Evolutionary conservation across 176 grass and related monocot species (phyloP).

Genomic region (Lolium multiflorum): DNA sequence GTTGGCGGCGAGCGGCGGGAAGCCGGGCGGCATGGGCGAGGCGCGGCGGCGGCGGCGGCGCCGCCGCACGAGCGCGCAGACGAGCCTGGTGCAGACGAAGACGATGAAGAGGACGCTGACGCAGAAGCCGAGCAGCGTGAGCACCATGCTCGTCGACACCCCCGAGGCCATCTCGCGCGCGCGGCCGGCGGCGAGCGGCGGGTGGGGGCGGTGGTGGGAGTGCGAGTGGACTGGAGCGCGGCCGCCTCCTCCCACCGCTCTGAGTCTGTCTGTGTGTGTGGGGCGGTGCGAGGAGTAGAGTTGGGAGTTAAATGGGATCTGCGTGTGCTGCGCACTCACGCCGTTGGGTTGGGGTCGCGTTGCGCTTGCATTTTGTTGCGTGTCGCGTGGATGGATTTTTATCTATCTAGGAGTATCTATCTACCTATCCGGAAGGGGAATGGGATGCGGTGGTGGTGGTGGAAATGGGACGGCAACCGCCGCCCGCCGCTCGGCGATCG

Average conservation of each 20-base stretch:
- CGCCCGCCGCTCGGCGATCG: neutral
- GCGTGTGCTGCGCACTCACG: conserved; percentile 22
- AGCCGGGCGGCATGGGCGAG: conserved; percentile 43
- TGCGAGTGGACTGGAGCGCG: neutral
- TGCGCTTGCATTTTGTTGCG: too few species aligned
- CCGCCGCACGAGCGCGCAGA: conserved; percentile 77
- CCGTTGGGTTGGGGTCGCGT: too few species aligned
- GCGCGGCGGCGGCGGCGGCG: conserved; percentile 40
- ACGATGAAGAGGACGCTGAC: conserved; percentile 87
- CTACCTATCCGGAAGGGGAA: neutral
- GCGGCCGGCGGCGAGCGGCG: neutral
- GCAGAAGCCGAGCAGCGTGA: conserved; percentile 84
- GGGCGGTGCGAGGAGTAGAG: neutral
- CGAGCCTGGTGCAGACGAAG: conserved; percentile 84
- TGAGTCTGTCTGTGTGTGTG: neutral
- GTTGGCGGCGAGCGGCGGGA: conserved; percentile 41
- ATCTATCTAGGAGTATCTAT: neutral
- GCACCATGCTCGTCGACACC: conserved; percentile 50
- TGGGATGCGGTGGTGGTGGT: neutral
- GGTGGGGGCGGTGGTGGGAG: too few species aligned
- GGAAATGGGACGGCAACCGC: neutral
- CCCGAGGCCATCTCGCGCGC: conserved; percentile 41
- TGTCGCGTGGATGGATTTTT: neutral
- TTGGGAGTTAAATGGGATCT: conserved; percentile 11
- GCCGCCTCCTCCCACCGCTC: neutral